Evolutionary conservation across 768 basidiomycete species (phyloP), one percentile per base, ranked within the genome.

Genomic region (Suillus subluteus): DNA sequence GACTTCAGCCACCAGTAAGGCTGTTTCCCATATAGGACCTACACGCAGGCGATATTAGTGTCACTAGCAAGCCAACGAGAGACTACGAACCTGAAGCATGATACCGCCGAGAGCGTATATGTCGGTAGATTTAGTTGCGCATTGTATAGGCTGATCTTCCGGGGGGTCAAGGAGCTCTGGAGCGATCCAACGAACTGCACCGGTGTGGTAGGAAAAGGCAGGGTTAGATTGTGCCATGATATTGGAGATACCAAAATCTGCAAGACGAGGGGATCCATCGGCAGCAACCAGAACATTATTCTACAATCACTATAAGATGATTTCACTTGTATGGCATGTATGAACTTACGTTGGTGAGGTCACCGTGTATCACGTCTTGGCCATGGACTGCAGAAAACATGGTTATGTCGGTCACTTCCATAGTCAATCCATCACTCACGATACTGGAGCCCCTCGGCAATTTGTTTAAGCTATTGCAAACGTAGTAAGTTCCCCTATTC

Each of bases 221-320:
- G 73, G 69, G 46, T 78, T 73, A 65, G 79, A 72, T 64, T 81
- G 79, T 16, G 72, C 72, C 23, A 79, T 72, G 65, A 83, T 77
- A 37, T 70, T 80, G 16, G 82, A 83, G 8, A 84, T 70, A 2
- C 83, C 83, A 63, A 83, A 84, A 65, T 84, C 83, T 65, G 79
- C 52, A 37, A 68, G 65, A 9, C 59, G 56, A 16, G 61, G 61
- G 40, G 62, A 44, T 37, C 65, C 67, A 4, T 68, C 56, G 40
- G 11, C 41, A 26, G 62, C 41, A 54, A 68, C 58, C 26, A 68
- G 37, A 26, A 68, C 41, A 61, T 67, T 68, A 16, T 61, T 58
- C 67, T 68, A 23, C 9, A 38, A 59, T 26, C 11, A 58, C 21
- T 23, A 18, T 41, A 9, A 35, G 58, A 58, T 44, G 18, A 18